Conservation (phyloP, 2,329 filamentous ascomycete species). For the Capronia coronata region DNA sequence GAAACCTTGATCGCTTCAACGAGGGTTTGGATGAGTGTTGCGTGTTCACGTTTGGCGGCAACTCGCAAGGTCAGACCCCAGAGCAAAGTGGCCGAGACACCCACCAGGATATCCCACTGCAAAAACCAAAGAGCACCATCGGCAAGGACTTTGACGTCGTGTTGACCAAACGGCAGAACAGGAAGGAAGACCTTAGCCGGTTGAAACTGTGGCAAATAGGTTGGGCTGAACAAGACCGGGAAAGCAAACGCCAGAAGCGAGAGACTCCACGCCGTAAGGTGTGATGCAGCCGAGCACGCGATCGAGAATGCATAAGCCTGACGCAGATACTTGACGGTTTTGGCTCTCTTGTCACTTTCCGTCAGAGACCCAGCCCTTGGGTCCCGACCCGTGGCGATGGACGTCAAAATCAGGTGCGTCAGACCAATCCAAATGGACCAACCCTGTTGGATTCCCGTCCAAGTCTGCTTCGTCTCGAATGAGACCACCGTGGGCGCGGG, state of each 20-base stretch:
- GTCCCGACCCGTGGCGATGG: slow-evolving; percentile 28
- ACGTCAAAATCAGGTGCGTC: slow-evolving; percentile 33
- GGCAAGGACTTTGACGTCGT: slow-evolving; percentile 33
- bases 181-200: slow-evolving; percentile 38
- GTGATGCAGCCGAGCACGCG: slow-evolving; percentile 35
- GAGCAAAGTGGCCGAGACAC: slow-evolving; percentile 38
- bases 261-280: slow-evolving; percentile 39
- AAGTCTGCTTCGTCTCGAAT: slow-evolving; percentile 41
- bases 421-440: slow-evolving; percentile 45
- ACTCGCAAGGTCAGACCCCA: slow-evolving; percentile 41
- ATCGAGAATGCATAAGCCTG: slow-evolving; percentile 40
- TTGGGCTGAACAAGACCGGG: slow-evolving; percentile 34
- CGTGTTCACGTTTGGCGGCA: slow-evolving; percentile 30
- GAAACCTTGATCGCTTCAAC: slow-evolving; percentile 34
- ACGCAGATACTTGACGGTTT: slow-evolving; percentile 34
- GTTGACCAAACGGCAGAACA: slow-evolving; percentile 31
- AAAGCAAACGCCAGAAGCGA: slow-evolving; percentile 36
- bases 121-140: slow-evolving; percentile 43
- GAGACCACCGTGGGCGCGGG: slow-evolving; percentile 38
- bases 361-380: slow-evolving; percentile 26
- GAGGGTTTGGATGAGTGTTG: slow-evolving; percentile 28
- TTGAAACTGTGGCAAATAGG: slow-evolving; percentile 34
- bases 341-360: slow-evolving; percentile 25
- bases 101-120: slow-evolving; percentile 46
- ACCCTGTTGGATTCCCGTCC: slow-evolving; percentile 47